Conservation (phyloP, 805 yeast genomes). For the Helenozyma baotianmanensis region DNA sequence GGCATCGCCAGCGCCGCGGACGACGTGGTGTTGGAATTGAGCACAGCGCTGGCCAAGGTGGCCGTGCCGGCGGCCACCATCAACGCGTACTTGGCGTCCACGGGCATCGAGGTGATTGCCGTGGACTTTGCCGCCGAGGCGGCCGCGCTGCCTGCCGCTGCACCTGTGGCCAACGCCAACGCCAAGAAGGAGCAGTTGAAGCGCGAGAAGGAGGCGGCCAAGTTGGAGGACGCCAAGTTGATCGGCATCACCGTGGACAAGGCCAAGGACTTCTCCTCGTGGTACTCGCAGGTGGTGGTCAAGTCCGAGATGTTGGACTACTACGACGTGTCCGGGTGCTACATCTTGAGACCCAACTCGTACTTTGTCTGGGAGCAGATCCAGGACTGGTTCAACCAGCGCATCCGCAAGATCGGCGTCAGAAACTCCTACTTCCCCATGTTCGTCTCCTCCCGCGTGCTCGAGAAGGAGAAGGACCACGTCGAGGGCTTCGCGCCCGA, state of each 20-base stretch:
- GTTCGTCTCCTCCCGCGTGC: constrained; percentile 90
- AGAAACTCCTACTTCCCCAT: constrained; percentile 96
- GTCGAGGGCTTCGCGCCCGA: constrained; percentile 99
- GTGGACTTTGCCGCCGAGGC: constrained; percentile 53
- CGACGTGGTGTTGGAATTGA: constrained; percentile 37
- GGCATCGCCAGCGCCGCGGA: constrained; percentile 39
- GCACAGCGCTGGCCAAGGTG: constrained; percentile 52
- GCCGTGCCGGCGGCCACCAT: constrained; percentile 44
- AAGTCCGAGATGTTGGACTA: constrained; percentile 98
- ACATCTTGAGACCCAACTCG: constrained; percentile 94
- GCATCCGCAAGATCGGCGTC: constrained; percentile 86
- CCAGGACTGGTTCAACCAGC: constrained; percentile 77
- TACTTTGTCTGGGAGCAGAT: constrained; percentile 92
- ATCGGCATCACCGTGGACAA: constrained; percentile 97
- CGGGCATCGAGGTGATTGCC: constrained; percentile 46
- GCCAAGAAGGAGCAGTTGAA: constrained; percentile 28
- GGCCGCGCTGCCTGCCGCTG: constrained; percentile 28
- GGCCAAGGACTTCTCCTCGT: constrained; percentile 84
- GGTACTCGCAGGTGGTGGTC: constrained; percentile 96
- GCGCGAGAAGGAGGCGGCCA: constrained; percentile 44
- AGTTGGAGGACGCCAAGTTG: constrained; percentile 78
- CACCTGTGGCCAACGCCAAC: constrained; percentile 13
- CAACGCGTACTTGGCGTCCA: constrained; percentile 41
- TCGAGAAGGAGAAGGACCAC: constrained; percentile 97
- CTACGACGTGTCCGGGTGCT: constrained; percentile 98